Base-by-base conservation (phyloP, 139 green algal genomes). In the Penium margaritaceum region DNA sequence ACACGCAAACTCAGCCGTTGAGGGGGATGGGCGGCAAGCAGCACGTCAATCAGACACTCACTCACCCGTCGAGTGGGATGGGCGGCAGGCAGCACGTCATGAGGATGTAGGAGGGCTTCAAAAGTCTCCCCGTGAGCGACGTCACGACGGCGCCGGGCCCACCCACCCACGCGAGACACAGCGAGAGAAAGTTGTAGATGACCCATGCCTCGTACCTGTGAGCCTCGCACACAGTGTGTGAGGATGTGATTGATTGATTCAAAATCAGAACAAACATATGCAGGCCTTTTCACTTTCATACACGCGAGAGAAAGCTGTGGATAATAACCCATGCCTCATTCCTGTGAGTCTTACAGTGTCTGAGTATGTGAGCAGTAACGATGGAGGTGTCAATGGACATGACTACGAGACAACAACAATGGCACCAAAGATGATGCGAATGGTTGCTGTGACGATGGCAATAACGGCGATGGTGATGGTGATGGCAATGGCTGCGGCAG, bases 121-220 rank as follows among this genome's bases (percentile, higher is more conserved):
- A 82, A 62, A 87, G 35, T 73, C 91, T 89, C 36, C 94, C 91
- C 38, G 90, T 84, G 55, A 90, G 86, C 70, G 91, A 89, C 2
- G 91, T 87, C 47, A 95, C 90, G n/a, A 98, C 90, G 1, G 85
- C 85, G 4, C 93, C 93, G 0, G 93, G 92, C 0, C 93, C 93
- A 3, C 93, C 93, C n/a, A 97, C 87, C 70, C 96, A 98, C 0
- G 88, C 89, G 61, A 97, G 81, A 71, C 90, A 95, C n/a, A 98
- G 80, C 0, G 83, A 85, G 51, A 95, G 85, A 84, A 98, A 98
- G 73, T 95, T 97, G 86, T 98, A 98, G 67, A 98, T 93, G 19
- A 97, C 88, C 86, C 86, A 98, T 5, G 93, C 90, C 74, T 98
- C 74, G 39, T 80, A 80, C 17, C 74, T 80, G 72, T n/a, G n/a